Base-by-base conservation (phyloP, 1,284 basidiomycete species). In the Grifola frondosa region DNA sequence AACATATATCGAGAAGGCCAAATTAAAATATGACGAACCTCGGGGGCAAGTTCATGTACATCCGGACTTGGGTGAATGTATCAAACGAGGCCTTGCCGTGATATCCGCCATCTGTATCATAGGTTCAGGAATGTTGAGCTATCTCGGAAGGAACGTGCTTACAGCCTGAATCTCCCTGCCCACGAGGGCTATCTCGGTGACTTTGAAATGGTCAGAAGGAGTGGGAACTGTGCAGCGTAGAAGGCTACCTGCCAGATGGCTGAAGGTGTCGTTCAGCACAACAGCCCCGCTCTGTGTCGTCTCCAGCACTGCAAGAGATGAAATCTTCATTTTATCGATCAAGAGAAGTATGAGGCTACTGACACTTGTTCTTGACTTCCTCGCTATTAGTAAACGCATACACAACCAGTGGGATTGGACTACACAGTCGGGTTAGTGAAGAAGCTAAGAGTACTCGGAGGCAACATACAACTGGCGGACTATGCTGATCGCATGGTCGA, bases 261-360 rank as follows among this genome's bases (percentile, higher is more conserved):
- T 66, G 42, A 76, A 55, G 0, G 70, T 71, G 46, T 81, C 79
- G 41, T 84, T 84, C 44, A 80, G 67, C 2, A 70, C 61, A 11
- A 80, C 56, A 33, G 66, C 67, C 11, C 80, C 81, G 49, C 77
- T 79, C 40, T 59, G 62, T 2, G 77, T 81, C 40, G 60, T 56
- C 8, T 70, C 60, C 30, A 74, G 53, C 38, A 78, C 80, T 79
- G 58, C 42, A 11, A 56, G n/a, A n/a, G n/a, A n/a, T n/a, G n/a
- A 44, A 23, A 49, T 39, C 28, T 52, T 53, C 21, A 47, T 32
- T 13, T 12, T n/a, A n/a, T 36, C 45, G 52, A 3, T 42, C 24
- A 49, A 45, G 28, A 39, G 32, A 59, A 33, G 24, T 59, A 48
- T 49, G 30, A 58, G 47, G 28, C 9, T n/a, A 67, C 69, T 34